phyloP scores from a whole-genome alignment of 2,329 filamentous ascomycete genomes.

The Colletotrichum cuscutae region DNA sequence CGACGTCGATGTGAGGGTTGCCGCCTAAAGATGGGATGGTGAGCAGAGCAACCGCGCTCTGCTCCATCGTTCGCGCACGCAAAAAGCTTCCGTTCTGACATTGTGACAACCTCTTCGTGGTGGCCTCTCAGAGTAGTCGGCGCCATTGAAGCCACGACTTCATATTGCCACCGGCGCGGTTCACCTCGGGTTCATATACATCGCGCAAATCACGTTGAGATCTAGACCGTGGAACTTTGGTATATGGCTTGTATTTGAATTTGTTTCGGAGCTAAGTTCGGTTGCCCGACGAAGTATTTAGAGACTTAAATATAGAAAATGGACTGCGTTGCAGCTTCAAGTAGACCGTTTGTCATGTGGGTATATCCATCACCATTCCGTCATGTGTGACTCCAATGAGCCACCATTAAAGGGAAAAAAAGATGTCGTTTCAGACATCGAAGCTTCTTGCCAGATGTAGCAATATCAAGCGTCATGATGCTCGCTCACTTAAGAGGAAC shows the following conservation, averaged over 20 bases:
- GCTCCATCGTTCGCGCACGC: neutral
- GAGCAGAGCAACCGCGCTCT: neutral
- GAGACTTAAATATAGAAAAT: neutral
- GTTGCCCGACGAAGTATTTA: neutral
- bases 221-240: neutral
- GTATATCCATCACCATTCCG: constrained; percentile 31
- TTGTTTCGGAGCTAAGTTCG: neutral
- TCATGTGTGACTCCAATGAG: neutral
- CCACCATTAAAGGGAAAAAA: neutral
- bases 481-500: constrained; percentile 11
- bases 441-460: neutral
- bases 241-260: neutral
- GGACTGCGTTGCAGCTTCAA: constrained; percentile 13
- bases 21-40: neutral
- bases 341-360: constrained; percentile 10
- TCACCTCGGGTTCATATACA: neutral
- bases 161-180: neutral
- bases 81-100: neutral
- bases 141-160: neutral
- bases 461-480: neutral
- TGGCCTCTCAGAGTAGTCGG: too few species aligned
- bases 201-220: neutral
- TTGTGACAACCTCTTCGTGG: too few species aligned
- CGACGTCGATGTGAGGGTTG: neutral
- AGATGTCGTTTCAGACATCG: constrained; percentile 8